Conservation (phyloP, 768 basidiomycete species). For the Suillus cothurnatus region DNA sequence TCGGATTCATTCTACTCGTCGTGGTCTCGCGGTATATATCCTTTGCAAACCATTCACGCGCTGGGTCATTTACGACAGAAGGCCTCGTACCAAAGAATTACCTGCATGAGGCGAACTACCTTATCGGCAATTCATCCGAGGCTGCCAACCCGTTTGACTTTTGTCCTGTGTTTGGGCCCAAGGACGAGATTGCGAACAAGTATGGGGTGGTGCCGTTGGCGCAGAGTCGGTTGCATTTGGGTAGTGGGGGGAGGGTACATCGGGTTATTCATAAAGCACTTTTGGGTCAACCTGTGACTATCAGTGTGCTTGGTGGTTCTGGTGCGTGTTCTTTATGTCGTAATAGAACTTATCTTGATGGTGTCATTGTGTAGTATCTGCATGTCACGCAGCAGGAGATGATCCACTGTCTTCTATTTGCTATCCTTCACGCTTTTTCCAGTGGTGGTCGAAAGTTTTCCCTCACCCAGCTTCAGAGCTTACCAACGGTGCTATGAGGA, state of each 20-base stretch:
- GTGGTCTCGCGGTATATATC: slow-evolving; percentile 58
- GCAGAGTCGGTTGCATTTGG: slow-evolving; percentile 73
- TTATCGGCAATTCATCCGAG: slow-evolving; percentile 36
- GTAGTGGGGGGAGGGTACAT: slow-evolving; percentile 82
- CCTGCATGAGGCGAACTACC: slow-evolving; percentile 55
- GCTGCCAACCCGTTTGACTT: slow-evolving; percentile 77
- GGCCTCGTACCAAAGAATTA: slow-evolving; percentile 79
- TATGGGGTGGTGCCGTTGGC: slow-evolving; percentile 77
- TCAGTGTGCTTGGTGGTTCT: slow-evolving; percentile 88
- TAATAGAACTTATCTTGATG: slow-evolving; percentile 4
- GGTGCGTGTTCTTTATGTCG: slow-evolving; percentile 46
- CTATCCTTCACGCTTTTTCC: slow-evolving; percentile 94
- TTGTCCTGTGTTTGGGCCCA: slow-evolving; percentile 86
- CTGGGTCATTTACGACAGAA: slow-evolving; percentile 36
- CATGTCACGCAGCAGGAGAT: slow-evolving; percentile 92
- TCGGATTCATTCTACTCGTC: slow-evolving; percentile 56
- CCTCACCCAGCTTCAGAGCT: slow-evolving; percentile 97
- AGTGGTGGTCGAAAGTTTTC: slow-evolving; percentile 98
- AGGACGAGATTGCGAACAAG: slow-evolving; percentile 75
- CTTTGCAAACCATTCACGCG: slow-evolving; percentile 36
- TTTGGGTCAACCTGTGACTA: slow-evolving; percentile 83
- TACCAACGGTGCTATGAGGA: slow-evolving; percentile 95
- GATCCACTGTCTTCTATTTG: slow-evolving; percentile 83
- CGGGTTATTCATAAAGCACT: slow-evolving; percentile 82
- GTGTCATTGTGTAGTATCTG: slow-evolving; percentile 62